These are phyloP conservation scores for Penicillium coprophilum DNA, from an alignment of 495 filamentous ascomycete species.

Conservation along the genomic window DNA sequence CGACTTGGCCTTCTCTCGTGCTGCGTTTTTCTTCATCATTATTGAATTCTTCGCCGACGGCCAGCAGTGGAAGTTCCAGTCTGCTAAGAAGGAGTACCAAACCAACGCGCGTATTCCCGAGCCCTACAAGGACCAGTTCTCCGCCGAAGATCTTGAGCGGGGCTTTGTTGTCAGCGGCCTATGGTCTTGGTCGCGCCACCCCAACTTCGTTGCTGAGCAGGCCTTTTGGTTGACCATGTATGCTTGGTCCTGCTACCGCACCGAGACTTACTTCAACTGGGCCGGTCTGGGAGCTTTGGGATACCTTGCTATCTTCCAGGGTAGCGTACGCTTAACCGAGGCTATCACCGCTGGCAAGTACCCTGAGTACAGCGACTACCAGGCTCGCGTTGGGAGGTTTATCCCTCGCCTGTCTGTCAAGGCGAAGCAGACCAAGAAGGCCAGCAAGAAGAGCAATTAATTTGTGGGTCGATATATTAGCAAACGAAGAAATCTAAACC, in stretches of 20 bases:
- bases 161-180: slow-evolving; percentile 86
- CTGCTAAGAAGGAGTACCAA: slow-evolving; percentile 74
- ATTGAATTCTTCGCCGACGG: slow-evolving; percentile 83
- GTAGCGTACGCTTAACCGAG: slow-evolving; percentile 85
- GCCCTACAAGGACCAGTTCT: slow-evolving; percentile 41
- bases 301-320: slow-evolving; percentile 82
- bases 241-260: slow-evolving; percentile 77
- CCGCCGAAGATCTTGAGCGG: slow-evolving; percentile 78
- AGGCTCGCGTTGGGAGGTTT: slow-evolving; percentile 77
- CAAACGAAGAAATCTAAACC: neutral
- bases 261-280: slow-evolving; percentile 74
- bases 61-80: slow-evolving; percentile 91
- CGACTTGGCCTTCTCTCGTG: slow-evolving; percentile 68
- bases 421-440: slow-evolving; percentile 34
- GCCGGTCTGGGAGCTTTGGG: slow-evolving; percentile 65
- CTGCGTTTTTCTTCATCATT: slow-evolving; percentile 67
- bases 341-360: slow-evolving; percentile 78
- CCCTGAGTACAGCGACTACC: slow-evolving; percentile 82
- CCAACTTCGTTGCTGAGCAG: slow-evolving; percentile 93
- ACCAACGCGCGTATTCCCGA: slow-evolving; percentile 66
- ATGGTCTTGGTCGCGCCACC: slow-evolving; percentile 84
- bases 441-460: slow-evolving; percentile 30
- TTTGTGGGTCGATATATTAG: slow-evolving; percentile 12
- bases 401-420: slow-evolving; percentile 61
- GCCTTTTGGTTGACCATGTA: slow-evolving; percentile 86